Evolutionary conservation across 805 yeast genomes (phyloP).

Genomic region (Pichia deserticola): DNA sequence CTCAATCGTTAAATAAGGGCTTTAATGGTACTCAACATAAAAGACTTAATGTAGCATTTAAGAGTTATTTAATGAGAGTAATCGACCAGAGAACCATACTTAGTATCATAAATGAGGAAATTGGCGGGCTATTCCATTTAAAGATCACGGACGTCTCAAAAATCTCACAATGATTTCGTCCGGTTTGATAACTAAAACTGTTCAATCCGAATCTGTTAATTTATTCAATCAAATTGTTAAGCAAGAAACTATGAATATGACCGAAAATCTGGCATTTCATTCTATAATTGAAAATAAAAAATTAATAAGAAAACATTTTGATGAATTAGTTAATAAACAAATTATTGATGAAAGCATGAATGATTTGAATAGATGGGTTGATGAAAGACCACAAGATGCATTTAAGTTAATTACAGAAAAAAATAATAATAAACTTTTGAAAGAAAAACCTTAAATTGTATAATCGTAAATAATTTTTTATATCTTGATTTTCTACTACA

Average conservation of each 20-base stretch:
- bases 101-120: no score
- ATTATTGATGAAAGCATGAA: slow-evolving; percentile 59
- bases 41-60: no score
- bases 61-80: no score
- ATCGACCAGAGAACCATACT: no score
- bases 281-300: slow-evolving; percentile 40
- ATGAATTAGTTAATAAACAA: slow-evolving; percentile 35
- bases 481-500: no score
- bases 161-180: slow-evolving; percentile 40
- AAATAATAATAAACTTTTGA: neutral
- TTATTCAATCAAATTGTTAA: slow-evolving; percentile 37
- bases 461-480: no score
- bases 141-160: no score
- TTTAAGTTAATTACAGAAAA: slow-evolving; percentile 9
- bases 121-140: no score
- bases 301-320: slow-evolving; percentile 30
- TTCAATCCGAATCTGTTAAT: slow-evolving; percentile 29
- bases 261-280: slow-evolving; percentile 38
- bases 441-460: neutral
- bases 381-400: slow-evolving; percentile 65
- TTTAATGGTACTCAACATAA: no score
- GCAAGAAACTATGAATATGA: slow-evolving; percentile 28
- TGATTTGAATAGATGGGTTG: slow-evolving; percentile 64
- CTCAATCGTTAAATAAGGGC: no score
- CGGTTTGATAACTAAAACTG: slow-evolving; percentile 59